phyloP scores from a whole-genome alignment of 1,284 basidiomycete species.

The Irpex lacteus region DNA sequence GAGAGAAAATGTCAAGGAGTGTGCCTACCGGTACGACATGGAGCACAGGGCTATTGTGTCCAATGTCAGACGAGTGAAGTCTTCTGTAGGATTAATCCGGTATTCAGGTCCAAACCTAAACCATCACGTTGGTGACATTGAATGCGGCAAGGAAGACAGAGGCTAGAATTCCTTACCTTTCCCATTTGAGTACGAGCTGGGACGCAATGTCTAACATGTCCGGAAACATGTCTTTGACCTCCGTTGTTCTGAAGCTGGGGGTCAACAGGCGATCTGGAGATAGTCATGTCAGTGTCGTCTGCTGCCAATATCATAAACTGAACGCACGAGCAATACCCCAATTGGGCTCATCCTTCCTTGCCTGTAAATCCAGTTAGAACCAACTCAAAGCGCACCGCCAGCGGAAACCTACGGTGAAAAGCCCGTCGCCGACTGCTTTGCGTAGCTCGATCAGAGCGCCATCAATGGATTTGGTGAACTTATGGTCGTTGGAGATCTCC shows the following conservation, averaged over 20 bases:
- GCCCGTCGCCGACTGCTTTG: conserved; percentile 41
- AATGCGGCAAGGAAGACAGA: too few relatives aligned
- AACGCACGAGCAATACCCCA: conserved; percentile 47
- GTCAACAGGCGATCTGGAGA: conserved; percentile 45
- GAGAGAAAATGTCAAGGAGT: background rate
- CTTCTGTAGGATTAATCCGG: conserved; percentile 40
- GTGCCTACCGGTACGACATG: conserved; percentile 39
- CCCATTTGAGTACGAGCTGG: conserved; percentile 47
- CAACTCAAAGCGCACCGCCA: background rate
- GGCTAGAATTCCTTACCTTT: conserved; percentile 28
- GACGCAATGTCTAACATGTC: conserved; percentile 48
- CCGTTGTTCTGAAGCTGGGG: conserved; percentile 47
- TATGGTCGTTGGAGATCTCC: conserved; percentile 43
- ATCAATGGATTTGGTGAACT: conserved; percentile 40
- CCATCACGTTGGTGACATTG: background rate
- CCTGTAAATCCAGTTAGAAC: conserved; percentile 28
- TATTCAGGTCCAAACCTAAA: conserved; percentile 40
- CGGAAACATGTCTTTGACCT: conserved; percentile 46
- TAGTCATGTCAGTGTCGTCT: background rate
- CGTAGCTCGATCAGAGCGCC: conserved; percentile 37
- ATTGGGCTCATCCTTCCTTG: conserved; percentile 34
- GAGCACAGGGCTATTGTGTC: conserved; percentile 44
- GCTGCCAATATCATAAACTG: too few relatives aligned
- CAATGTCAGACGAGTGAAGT: conserved; percentile 46
- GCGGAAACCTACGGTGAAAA: conserved; percentile 36